Percentiles rank a stretch among this genome's conserved stretches.
Conservation (phyloP, 306 rosid genomes). For the Vigna hirtella region DNA sequence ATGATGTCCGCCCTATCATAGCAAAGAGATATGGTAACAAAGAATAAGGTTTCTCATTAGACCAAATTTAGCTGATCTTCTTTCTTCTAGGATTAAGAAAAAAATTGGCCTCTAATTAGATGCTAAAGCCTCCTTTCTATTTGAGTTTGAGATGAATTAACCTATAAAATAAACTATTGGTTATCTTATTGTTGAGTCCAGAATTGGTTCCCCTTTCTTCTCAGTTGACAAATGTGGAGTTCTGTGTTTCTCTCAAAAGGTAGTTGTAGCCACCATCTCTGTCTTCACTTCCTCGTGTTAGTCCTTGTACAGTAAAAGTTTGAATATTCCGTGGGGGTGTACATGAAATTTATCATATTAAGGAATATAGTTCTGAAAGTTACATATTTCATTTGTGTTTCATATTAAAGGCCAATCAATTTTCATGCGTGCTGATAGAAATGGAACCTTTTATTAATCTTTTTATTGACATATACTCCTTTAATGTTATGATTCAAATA, state of each 20-base stretch:
- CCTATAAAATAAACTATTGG: slow-evolving; percentile 66
- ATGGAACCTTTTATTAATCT: slow-evolving; percentile 23
- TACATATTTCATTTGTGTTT: slow-evolving; percentile 40
- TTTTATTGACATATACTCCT: slow-evolving; percentile 9
- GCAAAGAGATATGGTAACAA: slow-evolving; percentile 86
- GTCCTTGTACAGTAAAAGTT: slow-evolving; percentile 75
- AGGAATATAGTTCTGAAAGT: slow-evolving; percentile 65
- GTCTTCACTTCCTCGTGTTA: slow-evolving; percentile 43
- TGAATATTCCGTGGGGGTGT: slow-evolving; percentile 56
- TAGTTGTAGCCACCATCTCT: slow-evolving; percentile 64
- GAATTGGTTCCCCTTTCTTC: slow-evolving; percentile 51
- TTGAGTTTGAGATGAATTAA: slow-evolving; percentile 68
- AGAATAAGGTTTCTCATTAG: slow-evolving; percentile 79
- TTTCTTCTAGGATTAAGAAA: slow-evolving; percentile 53
- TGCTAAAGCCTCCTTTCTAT: slow-evolving; percentile 51
- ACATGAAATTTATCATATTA: slow-evolving; percentile 61
- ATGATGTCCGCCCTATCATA: slow-evolving; percentile 97
- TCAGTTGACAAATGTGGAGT: slow-evolving; percentile 70
- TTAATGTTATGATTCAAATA: slow-evolving; percentile 32
- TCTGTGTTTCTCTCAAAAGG: slow-evolving; percentile 76
- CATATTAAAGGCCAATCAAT: slow-evolving; percentile 28
- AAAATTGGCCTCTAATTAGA: slow-evolving; percentile 62
- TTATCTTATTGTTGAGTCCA: slow-evolving; percentile 64
- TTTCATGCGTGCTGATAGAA: slow-evolving; percentile 38
- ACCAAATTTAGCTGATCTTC: slow-evolving; percentile 66